A percentile compares a stretch with the other conserved stretches of the same genome.
Evolutionary conservation across 2,329 filamentous ascomycete species (phyloP).

Genomic region (Zymoseptoria brevis): DNA sequence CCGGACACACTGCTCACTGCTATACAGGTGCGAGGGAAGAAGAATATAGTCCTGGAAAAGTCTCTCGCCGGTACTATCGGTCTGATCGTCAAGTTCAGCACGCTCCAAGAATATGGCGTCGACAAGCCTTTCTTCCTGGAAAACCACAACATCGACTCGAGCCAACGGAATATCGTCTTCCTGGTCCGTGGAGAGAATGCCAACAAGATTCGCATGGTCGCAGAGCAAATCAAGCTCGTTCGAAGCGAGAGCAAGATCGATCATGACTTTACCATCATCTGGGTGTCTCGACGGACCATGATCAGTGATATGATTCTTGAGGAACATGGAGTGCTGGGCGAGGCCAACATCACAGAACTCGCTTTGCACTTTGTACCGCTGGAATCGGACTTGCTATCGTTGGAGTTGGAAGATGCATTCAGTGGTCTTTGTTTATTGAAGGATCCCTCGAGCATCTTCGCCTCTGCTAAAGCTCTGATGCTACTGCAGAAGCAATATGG

Average conservation of each 20-base stretch:
- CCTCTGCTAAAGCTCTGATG: conserved; percentile 89
- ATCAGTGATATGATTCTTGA: conserved; percentile 88
- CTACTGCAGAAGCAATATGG: conserved; percentile 84
- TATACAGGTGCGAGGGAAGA: conserved; percentile 86
- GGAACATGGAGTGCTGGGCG: conserved; percentile 84
- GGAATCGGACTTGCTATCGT: conserved; percentile 81
- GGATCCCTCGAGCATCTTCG: conserved; percentile 82
- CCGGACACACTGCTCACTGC: conserved; percentile 9
- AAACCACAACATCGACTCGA: conserved; percentile 89
- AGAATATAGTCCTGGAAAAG: conserved; percentile 91
- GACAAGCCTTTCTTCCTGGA: conserved; percentile 97
- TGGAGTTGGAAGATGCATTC: conserved; percentile 84
- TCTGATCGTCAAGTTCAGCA: conserved; percentile 89
- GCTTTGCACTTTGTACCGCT: conserved; percentile 85
- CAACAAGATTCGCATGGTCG: conserved; percentile 73
- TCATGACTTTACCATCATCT: conserved; percentile 95
- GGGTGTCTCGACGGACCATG: conserved; percentile 85
- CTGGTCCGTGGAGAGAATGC: conserved; percentile 84
- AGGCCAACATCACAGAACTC: conserved; percentile 81
- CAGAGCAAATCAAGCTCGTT: conserved; percentile 85
- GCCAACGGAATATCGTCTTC: conserved; percentile 91
- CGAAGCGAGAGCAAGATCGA: conserved; percentile 80
- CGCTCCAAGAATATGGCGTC: conserved; percentile 92
- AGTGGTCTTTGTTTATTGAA: conserved; percentile 80
- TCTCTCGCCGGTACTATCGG: conserved; percentile 83